These are phyloP conservation scores for Puccinia triticina DNA, from an alignment of 1,284 basidiomycete species.

Conservation along the genomic window DNA sequence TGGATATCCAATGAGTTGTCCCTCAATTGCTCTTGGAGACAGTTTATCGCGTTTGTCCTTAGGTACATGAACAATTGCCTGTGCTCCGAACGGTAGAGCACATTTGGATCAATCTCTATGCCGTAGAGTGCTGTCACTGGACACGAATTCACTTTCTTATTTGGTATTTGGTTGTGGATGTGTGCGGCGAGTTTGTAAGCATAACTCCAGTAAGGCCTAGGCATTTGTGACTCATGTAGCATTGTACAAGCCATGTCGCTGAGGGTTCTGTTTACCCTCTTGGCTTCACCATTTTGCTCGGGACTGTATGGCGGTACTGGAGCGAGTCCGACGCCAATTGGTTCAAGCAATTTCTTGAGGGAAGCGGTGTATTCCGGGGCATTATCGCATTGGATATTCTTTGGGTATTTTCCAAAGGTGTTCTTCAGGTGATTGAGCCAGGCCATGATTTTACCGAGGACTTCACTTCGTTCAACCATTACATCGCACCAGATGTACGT, in stretches of 20 bases:
- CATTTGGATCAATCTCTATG: background rate
- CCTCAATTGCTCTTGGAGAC: background rate
- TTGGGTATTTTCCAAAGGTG: no score
- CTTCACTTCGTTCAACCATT: no score
- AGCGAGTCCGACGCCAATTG: no score
- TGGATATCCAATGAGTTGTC: background rate
- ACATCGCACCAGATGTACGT: no score
- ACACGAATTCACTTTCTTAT: background rate
- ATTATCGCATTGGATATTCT: no score
- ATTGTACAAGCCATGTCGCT: slow-evolving; percentile 2
- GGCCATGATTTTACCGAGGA: no score
- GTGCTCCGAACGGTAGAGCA: background rate
- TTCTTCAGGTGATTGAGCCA: no score
- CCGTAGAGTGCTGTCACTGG: background rate
- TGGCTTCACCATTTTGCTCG: slow-evolving; percentile 16
- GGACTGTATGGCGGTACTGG: no score
- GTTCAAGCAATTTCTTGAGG: no score
- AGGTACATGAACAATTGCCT: background rate
- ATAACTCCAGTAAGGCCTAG: background rate
- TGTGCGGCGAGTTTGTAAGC: background rate
- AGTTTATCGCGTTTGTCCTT: background rate
- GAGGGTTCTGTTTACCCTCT: background rate
- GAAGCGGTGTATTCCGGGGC: no score
- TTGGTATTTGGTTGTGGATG: slow-evolving; percentile 10
- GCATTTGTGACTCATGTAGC: background rate